A percentile compares a stretch with the other conserved stretches of the same genome.
Evolutionary conservation across 805 yeast species (phyloP).

Genomic region (Yamadazyma kitorensis): DNA sequence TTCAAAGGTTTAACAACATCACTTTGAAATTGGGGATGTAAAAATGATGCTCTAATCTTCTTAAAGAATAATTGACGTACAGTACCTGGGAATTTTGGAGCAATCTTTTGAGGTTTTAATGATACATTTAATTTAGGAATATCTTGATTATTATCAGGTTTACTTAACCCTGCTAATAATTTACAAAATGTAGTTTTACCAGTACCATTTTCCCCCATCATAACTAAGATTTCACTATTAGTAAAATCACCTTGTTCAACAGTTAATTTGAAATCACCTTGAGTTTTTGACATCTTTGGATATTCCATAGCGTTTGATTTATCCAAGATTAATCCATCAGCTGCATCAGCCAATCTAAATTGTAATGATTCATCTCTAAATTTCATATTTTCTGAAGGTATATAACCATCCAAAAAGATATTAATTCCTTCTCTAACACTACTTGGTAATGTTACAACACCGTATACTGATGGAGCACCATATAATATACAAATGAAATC

Average conservation of each 20-base stretch:
- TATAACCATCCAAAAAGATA: constrained; percentile 96
- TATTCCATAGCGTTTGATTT: constrained; percentile 75
- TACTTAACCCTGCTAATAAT: constrained; percentile 87
- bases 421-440: constrained; percentile 99
- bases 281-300: constrained; percentile 84
- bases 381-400: constrained; percentile 94
- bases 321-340: constrained; percentile 72
- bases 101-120: constrained; percentile 99
- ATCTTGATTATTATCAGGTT: constrained; percentile 77
- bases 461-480: constrained; percentile 98
- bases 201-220: constrained; percentile 99
- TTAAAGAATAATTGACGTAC: constrained; percentile 97
- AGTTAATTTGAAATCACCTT: constrained; percentile 89
- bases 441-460: constrained; percentile 95
- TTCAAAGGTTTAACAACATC: constrained; percentile 95
- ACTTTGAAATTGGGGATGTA: constrained; percentile 96
- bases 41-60: constrained; percentile 90
- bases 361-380: constrained; percentile 95
- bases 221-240: constrained; percentile 93
- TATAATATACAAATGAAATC: constrained; percentile 95
- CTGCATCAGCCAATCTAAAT: constrained; percentile 88
- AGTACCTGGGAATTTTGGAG: constrained; percentile 98
- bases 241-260: constrained; percentile 89
- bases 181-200: constrained; percentile 99
- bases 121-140: constrained; percentile 89